Evolutionary conservation across 805 yeast genomes (phyloP), one percentile per base, ranked within the genome.

Genomic region (Blastobotrys peoriensis): DNA sequence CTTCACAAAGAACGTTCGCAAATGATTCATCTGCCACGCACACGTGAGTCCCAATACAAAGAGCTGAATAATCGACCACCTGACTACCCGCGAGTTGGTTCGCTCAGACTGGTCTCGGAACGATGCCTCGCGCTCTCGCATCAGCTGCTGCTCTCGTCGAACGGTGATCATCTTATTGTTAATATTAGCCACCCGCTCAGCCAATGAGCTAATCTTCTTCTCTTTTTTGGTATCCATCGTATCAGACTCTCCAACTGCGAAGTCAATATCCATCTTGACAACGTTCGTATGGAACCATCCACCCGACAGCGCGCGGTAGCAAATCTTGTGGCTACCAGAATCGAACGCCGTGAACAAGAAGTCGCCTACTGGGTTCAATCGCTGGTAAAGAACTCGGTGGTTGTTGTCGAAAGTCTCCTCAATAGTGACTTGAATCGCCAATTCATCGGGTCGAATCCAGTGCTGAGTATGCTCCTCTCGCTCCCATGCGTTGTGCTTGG

Each of bases 321-420:
- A 88, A 56, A 89, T 73, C 56, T 74, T 73, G 70, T 88, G 96
- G 61, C 85, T 94, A 33, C 96, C 96, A 8, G 82, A 69, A 43
- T 84, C 95, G 38, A 79, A 67, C 1, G 96, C 84, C 9, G 89
- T 82, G 69, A 86, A 88, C 23, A 88, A 74, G 63, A 86, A 84
- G 49, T 81, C 81, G 13, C 87, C 85, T 33, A 62, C 64, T 9
- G 85, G 67, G 2, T 72, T 53, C 21, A 80, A 77, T 57, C 71
- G 77, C 62, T 86, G 95, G 48, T 71, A 63, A 30, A 80, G 81
- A 20, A 87, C 95, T 47, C 81, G 71, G 63, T 89, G 91, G 63
- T 84, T 76, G 60, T 81, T 79, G 65, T 87, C 95, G 57, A 89
- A 89, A 3, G 84, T 76, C 65, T 85, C 93, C 58, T 82, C 87